Evolutionary conservation across 2,329 filamentous ascomycete species (phyloP), one percentile per base, ranked within the genome.

Genomic region (Colletotrichum navitas): DNA sequence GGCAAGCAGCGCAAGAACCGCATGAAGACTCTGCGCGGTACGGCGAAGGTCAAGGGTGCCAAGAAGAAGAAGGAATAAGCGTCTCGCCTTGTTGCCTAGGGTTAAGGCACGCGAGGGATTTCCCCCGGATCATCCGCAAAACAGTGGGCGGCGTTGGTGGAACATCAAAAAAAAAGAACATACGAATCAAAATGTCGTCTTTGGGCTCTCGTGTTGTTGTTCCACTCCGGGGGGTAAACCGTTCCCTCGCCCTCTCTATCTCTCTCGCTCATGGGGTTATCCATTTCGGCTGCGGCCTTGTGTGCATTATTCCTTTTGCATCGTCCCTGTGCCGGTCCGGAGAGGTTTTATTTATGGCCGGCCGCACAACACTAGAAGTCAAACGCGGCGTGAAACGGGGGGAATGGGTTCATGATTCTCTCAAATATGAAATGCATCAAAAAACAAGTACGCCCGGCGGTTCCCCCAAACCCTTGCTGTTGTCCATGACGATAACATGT

Each of bases 1-100:
- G 95, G 95, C 92, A 99, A 99, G 91, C 96, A 98, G 90, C 93
- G 96, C 90, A 99, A 99, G 94, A 99, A 99, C 94, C 92, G 95
- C 86, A 91, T 93, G 88, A 98, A 99, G 94, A 96, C 95, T 84
- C 93, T 98, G 86, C 93, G 96, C 80, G 96, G 96, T 85, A 97
- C 94, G 81, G 95, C 94, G 82, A 99, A 99, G 94, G 91, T 92
- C 90, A 98, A 98, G 94, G 94, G 94, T 85, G 92, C 92, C 84
- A 91, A 92, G 89, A 90, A 93, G 86, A 96, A 97, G 91, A 97
- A 98, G 93, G 94, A 94, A 87, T 94, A 94, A 88, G 86, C 84
- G 84, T 78, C 78, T 82, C 80, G 78, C 77, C 64, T 76, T 73
- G 73, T 76, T 61, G 68, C 63, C 68, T 68, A 67, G 66, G 68